These are phyloP conservation scores for Pachyrhizus erosus DNA, from an alignment of 306 rosid species.

Conservation along the genomic window DNA sequence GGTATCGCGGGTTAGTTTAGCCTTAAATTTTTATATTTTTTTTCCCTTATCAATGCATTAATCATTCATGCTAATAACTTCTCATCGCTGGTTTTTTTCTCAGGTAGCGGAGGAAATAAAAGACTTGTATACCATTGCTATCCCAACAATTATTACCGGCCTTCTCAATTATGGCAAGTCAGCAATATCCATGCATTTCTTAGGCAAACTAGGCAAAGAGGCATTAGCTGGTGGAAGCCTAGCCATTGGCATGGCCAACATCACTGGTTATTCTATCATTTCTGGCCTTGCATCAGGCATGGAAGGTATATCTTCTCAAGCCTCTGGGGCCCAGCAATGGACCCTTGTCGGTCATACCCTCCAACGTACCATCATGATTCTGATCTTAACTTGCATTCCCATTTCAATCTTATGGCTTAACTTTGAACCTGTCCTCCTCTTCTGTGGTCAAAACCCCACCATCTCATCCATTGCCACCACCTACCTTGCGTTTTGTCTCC, in stretches of 20 bases:
- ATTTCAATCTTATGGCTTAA: constrained; percentile 50
- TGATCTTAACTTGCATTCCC: constrained; percentile 41
- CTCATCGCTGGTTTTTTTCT: neutral
- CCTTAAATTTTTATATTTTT: neutral
- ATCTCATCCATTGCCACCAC: constrained; percentile 47
- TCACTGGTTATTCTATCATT: constrained; percentile 53
- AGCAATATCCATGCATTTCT: constrained; percentile 54
- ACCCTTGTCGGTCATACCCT: constrained; percentile 50
- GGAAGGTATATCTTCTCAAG: constrained; percentile 68
- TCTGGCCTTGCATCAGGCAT: constrained; percentile 55
- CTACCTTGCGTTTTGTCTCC: constrained; percentile 50
- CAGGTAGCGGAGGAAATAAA: constrained; percentile 47
- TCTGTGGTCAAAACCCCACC: constrained; percentile 38
- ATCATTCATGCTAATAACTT: neutral
- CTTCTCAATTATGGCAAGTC: constrained; percentile 51
- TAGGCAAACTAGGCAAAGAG: constrained; percentile 49
- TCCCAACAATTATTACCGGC: constrained; percentile 49
- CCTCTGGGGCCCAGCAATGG: constrained; percentile 54
- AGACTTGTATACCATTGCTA: constrained; percentile 38
- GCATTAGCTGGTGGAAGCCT: constrained; percentile 54
- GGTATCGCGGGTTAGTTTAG: constrained; percentile 40
- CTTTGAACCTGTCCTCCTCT: constrained; percentile 29
- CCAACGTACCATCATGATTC: constrained; percentile 43
- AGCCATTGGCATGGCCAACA: constrained; percentile 57
- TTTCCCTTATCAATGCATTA: neutral